Conservation (phyloP, 139 green algal species). For the Prasinococcaceae sp. region DNA sequence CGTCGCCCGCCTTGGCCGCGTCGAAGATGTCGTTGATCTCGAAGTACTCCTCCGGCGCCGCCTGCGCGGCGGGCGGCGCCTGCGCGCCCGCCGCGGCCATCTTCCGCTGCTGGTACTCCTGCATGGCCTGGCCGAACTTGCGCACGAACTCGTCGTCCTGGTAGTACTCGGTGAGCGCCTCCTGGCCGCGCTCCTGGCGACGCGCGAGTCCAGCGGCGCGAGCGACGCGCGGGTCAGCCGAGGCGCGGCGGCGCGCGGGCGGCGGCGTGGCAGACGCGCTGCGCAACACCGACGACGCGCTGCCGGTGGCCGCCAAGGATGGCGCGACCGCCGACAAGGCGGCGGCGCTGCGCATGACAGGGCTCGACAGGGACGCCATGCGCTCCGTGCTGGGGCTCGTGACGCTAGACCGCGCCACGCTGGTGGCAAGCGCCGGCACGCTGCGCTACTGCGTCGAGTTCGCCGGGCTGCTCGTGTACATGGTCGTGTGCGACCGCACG, state of each 20-base stretch:
- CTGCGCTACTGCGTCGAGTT: slow-evolving; percentile 49
- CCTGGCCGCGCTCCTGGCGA: not conserved
- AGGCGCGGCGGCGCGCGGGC: no score
- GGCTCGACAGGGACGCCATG: no score
- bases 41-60: not conserved
- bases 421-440: no score
- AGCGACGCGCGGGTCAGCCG: no score
- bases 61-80: not conserved
- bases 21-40: slow-evolving; percentile 2
- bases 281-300: no score
- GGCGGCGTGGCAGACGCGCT: no score
- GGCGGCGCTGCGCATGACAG: no score
- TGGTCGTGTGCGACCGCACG: slow-evolving; percentile 73
- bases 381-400: no score
- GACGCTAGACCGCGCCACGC: no score
- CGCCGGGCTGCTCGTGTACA: slow-evolving; percentile 67
- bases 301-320: no score
- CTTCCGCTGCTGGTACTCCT: not conserved
- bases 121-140: slow-evolving; percentile 1
- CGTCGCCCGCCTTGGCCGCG: slow-evolving; percentile 13
- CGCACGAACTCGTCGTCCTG: slow-evolving; percentile 1
- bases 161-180: slow-evolving; percentile 3
- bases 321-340: no score
- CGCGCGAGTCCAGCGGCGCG: no score
- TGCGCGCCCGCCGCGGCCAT: not conserved